A percentile compares a stretch with the other conserved stretches of the same genome.
phyloP scores from a whole-genome alignment of 345 rosid species.

The Noccaea bulbosa region DNA sequence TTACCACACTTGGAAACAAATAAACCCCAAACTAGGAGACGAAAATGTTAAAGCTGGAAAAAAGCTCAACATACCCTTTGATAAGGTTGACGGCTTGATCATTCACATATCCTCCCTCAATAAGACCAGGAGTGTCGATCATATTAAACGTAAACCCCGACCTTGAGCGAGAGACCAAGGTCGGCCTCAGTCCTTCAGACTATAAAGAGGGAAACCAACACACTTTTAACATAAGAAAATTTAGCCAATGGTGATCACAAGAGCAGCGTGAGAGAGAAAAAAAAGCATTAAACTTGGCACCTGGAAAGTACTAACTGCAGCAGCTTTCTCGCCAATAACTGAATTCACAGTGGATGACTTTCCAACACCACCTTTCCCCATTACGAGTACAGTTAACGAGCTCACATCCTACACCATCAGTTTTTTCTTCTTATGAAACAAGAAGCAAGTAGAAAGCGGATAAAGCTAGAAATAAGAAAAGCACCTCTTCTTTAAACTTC shows the following conservation, averaged over 20 bases:
- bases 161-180: slow-evolving; percentile 74
- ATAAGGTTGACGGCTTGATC: slow-evolving; percentile 72
- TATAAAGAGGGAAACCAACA: slow-evolving; percentile 29
- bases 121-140: slow-evolving; percentile 81
- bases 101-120: slow-evolving; percentile 87
- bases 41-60: not conserved
- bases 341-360: slow-evolving; percentile 90
- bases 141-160: slow-evolving; percentile 80
- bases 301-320: slow-evolving; percentile 78
- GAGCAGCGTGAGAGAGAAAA: slow-evolving; percentile 9
- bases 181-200: slow-evolving; percentile 74
- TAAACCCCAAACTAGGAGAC: slow-evolving; percentile 18
- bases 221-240: slow-evolving; percentile 18
- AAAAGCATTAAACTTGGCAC: slow-evolving; percentile 38
- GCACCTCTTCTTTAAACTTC: slow-evolving; percentile 74
- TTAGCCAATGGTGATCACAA: not conserved
- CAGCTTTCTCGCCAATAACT: slow-evolving; percentile 71
- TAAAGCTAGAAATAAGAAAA: slow-evolving; percentile 10
- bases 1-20: slow-evolving; percentile 35
- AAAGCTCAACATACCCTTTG: slow-evolving; percentile 55
- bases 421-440: not conserved
- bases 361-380: slow-evolving; percentile 95
- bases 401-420: slow-evolving; percentile 54
- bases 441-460: not conserved
- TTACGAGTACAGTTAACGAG: slow-evolving; percentile 73